These are phyloP conservation scores for Ceriops decandra DNA, from an alignment of 345 rosid species.

Conservation along the genomic window DNA sequence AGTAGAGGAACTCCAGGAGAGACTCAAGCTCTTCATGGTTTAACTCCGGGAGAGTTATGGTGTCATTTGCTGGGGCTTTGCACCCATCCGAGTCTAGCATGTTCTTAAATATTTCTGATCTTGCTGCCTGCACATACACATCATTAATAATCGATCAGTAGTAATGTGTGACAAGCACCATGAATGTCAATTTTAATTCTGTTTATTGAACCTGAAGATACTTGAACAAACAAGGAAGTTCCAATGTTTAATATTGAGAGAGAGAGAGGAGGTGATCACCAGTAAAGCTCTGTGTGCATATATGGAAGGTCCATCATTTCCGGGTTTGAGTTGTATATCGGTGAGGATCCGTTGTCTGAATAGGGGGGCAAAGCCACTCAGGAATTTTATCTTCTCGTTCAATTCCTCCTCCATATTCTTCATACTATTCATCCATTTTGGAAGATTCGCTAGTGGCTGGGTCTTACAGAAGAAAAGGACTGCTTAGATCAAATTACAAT, in stretches of 20 bases:
- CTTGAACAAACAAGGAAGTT: no score
- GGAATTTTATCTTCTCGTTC: constrained; percentile 57
- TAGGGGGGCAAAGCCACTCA: constrained; percentile 43
- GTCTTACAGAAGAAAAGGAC: constrained; percentile 8
- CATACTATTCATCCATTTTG: constrained; percentile 56
- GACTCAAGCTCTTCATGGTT: constrained; percentile 63
- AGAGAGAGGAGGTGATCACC: constrained; percentile 28
- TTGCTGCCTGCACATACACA: constrained; percentile 49
- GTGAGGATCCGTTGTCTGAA: constrained; percentile 57
- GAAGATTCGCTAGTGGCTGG: constrained; percentile 55
- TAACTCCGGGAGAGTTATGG: constrained; percentile 53
- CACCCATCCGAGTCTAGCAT: constrained; percentile 60
- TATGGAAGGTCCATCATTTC: constrained; percentile 49
- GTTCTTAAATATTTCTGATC: constrained; percentile 75
- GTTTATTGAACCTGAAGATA: no score
- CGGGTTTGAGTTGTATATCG: constrained; percentile 56
- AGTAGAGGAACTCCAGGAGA: constrained; percentile 72
- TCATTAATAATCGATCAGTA: neutral
- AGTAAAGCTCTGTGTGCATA: constrained; percentile 66
- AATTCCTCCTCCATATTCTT: constrained; percentile 59
- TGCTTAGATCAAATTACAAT: neutral
- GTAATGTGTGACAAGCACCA: no score
- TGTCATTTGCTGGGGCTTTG: constrained; percentile 56
- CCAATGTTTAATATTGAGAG: no score
- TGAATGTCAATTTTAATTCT: no score